Evolutionary conservation across 2,329 filamentous ascomycete genomes (phyloP), one percentile per base, ranked within the genome.

Genomic region (Aureobasidium sp.): DNA sequence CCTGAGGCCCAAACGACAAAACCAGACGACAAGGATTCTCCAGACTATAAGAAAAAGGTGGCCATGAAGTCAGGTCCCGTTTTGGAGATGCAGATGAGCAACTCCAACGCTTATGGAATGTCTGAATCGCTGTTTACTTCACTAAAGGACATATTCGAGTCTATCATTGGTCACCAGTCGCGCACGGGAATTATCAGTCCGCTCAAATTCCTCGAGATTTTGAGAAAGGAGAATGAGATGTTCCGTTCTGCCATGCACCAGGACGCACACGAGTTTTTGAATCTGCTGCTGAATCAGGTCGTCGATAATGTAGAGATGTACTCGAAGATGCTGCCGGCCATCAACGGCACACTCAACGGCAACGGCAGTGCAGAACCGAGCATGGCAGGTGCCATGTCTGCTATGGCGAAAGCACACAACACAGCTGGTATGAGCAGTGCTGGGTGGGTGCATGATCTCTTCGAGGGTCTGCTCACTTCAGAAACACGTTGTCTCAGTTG

Each of bases 181-280:
- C 86, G 91, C 62, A 94, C 90, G 7, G 94, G 94, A 17, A 91
- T 99, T 12, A 82, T 97, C 46, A 96, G 92, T 70, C 94, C 94
- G 1, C 87, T 93, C 69, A 88, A 92, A 65, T 97, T 99, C 66
- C 80, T 99, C 39, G 93, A 99, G 71, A 92, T 97, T 29, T 86
- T 99, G 70, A 90, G 92, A 71, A 85, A 89, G 65, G 91, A 97
- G 69, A 96, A 99, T 72, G 94, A 99, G 74, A 92, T 96, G 88
- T 99, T 99, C 70, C 87, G 91, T 63, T 93, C 91, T 42, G 90
- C 92, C 4, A 96, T 97, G 90, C 94, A 99, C 74, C 94, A 99
- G 73, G 94, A 99, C 73, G 94, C 94, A 1, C 94, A 99, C 74
- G 94, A 99, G 72, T 99, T 99, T 68, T 85, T 97, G 68, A 96